Evolutionary conservation across 2,329 filamentous ascomycete species (phyloP).

Genomic region (Epichloe amarillans): DNA sequence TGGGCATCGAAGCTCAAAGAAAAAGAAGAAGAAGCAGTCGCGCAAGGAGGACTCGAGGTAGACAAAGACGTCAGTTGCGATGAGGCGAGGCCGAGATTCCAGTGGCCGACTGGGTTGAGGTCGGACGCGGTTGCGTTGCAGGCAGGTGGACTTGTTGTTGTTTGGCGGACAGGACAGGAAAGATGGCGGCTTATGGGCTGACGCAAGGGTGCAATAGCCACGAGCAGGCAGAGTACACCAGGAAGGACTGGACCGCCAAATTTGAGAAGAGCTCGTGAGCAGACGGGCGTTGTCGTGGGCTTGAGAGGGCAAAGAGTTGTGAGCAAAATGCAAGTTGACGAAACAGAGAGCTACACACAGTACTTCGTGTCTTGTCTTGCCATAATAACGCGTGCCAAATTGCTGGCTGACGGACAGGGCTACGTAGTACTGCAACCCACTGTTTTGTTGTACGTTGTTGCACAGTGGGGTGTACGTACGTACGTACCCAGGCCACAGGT

Average conservation of each 20-base stretch:
- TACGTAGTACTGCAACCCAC: too few species aligned
- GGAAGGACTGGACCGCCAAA: background rate
- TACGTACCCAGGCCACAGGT: background rate
- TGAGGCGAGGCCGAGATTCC: background rate
- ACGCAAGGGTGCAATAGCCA: background rate
- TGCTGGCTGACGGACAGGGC: background rate
- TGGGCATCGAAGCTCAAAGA: background rate
- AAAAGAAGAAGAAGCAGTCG: background rate
- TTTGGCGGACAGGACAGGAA: background rate
- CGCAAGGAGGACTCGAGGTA: background rate
- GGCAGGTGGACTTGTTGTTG: background rate
- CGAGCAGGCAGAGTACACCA: background rate
- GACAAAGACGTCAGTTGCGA: background rate
- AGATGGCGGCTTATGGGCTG: background rate
- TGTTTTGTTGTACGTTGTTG: too few species aligned
- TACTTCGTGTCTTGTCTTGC: too few species aligned
- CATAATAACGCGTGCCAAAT: slow-evolving; percentile 1
- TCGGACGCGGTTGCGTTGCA: background rate
- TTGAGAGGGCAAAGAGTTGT: background rate
- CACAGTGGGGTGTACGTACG: background rate
- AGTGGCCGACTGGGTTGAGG: background rate
- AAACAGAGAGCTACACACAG: background rate
- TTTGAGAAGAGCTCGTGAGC: background rate
- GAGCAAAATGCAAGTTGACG: background rate
- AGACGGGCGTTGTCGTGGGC: too few species aligned